Evolutionary conservation across 2,329 filamentous ascomycete species (phyloP).

Genomic region (Bipolaris sorokiniana): DNA sequence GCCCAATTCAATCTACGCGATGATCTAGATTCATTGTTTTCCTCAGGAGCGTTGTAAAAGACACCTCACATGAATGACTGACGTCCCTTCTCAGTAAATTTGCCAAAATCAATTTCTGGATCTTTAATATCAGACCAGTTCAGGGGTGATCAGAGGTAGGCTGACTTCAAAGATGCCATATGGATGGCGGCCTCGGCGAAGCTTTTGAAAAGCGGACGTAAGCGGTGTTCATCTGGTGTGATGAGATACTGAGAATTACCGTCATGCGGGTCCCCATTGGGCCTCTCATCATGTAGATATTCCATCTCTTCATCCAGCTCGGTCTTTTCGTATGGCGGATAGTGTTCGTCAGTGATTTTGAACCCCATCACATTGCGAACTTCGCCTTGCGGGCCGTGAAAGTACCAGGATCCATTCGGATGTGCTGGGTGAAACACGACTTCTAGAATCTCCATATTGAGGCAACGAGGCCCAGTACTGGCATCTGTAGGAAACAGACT

Average conservation of each 20-base stretch:
- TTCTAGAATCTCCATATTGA: constrained; percentile 23
- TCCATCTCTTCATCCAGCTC: constrained; percentile 8
- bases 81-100: too few relatives aligned
- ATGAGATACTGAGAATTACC: constrained; percentile 11
- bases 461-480: constrained; percentile 17
- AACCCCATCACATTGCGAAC: neutral
- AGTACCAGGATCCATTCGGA: constrained; percentile 26
- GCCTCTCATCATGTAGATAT: neutral
- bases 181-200: constrained; percentile 25
- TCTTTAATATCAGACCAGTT: neutral
- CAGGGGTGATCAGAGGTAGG: constrained; percentile 19
- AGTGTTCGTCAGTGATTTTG: constrained; percentile 8
- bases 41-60: neutral
- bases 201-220: constrained; percentile 17
- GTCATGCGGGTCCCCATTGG: neutral
- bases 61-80: neutral
- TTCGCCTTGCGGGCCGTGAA: constrained; percentile 22
- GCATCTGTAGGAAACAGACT: constrained; percentile 23
- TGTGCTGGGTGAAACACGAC: constrained; percentile 20
- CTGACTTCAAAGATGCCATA: constrained; percentile 19
- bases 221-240: constrained; percentile 13
- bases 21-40: too few relatives aligned
- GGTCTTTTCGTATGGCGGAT: constrained; percentile 20
- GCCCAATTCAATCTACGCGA: neutral
- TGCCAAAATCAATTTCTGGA: neutral